phyloP scores from a whole-genome alignment of 768 basidiomycete genomes.

The Tylopilus balloui region DNA sequence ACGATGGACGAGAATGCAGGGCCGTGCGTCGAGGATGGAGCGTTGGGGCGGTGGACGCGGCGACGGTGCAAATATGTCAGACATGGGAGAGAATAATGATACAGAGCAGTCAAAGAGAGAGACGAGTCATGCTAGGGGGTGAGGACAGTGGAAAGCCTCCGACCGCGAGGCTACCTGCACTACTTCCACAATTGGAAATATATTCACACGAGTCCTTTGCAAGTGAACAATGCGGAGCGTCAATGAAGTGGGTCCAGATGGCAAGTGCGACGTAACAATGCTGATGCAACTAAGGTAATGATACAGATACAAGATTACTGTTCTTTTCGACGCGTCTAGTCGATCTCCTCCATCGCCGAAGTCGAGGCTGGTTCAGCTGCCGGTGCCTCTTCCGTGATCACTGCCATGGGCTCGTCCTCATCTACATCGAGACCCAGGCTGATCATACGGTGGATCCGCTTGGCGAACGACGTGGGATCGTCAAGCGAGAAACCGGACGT shows the following conservation, averaged over 20 bases:
- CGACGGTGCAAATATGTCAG: slow-evolving; percentile 41
- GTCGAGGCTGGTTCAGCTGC: slow-evolving; percentile 60
- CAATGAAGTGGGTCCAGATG: slow-evolving; percentile 3
- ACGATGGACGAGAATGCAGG: slow-evolving; percentile 2
- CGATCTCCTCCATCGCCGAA: slow-evolving; percentile 97
- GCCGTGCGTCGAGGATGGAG: slow-evolving; percentile 1
- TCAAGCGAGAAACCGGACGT: slow-evolving; percentile 96
- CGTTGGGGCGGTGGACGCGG: slow-evolving; percentile 31
- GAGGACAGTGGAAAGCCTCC: slow-evolving; percentile 18
- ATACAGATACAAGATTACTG: slow-evolving; percentile 24
- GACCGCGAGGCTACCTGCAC: slow-evolving; percentile 20
- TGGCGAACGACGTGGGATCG: slow-evolving; percentile 90
- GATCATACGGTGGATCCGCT: slow-evolving; percentile 98
- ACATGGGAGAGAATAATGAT: slow-evolving; percentile 36
- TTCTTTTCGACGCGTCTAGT: slow-evolving; percentile 41
- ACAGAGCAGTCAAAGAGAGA: slow-evolving; percentile 34
- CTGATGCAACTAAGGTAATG: slow-evolving; percentile 23
- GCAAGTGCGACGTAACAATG: slow-evolving; percentile 21
- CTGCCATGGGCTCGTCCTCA: slow-evolving; percentile 49
- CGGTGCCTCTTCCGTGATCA: slow-evolving; percentile 42
- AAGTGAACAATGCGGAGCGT: slow-evolving; percentile 25
- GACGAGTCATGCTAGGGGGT: slow-evolving; percentile 17
- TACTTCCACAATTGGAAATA: slow-evolving; percentile 21
- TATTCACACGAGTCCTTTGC: slow-evolving; percentile 3
- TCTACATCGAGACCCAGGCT: slow-evolving; percentile 85